Evolutionary conservation across 768 basidiomycete species (phyloP).

Genomic region (Kwoniella pini): DNA sequence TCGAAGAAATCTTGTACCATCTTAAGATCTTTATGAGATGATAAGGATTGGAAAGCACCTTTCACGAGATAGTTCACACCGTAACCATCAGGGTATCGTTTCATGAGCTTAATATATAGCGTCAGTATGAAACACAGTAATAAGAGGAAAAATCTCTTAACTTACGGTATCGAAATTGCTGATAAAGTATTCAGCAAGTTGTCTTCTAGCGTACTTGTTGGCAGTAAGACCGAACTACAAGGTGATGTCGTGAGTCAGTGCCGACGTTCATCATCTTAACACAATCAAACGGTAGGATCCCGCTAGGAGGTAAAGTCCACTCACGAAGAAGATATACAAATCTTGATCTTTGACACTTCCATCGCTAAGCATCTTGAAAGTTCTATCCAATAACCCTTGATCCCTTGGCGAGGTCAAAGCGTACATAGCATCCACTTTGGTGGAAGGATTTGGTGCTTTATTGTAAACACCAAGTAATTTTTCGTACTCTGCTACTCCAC

Average conservation of each 20-base stretch:
- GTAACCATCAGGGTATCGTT: conserved; percentile 69
- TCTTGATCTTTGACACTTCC: conserved; percentile 57
- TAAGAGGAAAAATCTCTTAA: not conserved
- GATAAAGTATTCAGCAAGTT: conserved; percentile 66
- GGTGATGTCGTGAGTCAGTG: conserved; percentile 23
- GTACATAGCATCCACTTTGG: conserved; percentile 63
- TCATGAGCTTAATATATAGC: conserved; percentile 58
- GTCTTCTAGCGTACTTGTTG: conserved; percentile 64
- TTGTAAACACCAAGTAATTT: conserved; percentile 69
- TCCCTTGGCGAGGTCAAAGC: conserved; percentile 69
- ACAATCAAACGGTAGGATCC: not conserved
- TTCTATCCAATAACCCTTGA: conserved; percentile 63
- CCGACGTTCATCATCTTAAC: not conserved
- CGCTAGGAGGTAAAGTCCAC: conserved; percentile 1
- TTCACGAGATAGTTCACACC: conserved; percentile 53
- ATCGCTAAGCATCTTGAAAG: conserved; percentile 63
- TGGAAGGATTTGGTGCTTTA: conserved; percentile 71
- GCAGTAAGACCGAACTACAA: conserved; percentile 58
- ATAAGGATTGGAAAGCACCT: conserved; percentile 59
- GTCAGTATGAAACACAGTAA: not conserved
- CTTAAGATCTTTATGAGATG: conserved; percentile 68
- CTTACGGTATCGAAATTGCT: conserved; percentile 67
- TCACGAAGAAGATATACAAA: conserved; percentile 42
- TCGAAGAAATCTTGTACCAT: conserved; percentile 68
- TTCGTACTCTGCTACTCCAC: conserved; percentile 73